Percentiles rank a stretch among this genome's conserved stretches.
Conservation (phyloP, 805 yeast species). For the Candida sonorensis region DNA sequence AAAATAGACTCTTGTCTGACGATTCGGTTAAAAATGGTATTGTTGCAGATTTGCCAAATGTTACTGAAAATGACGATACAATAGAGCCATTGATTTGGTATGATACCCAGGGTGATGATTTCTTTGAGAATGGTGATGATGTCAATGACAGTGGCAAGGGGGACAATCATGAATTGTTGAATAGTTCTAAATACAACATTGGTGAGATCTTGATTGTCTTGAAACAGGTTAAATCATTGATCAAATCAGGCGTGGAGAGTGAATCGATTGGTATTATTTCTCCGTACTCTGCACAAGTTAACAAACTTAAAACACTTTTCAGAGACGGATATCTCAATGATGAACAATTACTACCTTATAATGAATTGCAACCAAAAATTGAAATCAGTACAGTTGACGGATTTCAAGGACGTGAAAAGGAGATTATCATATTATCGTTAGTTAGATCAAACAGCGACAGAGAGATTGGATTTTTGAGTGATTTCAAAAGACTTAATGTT, state of each 20-base stretch:
- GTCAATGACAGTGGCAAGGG: too few relatives aligned
- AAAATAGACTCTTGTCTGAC: conserved; percentile 55
- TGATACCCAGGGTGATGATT: conserved; percentile 90
- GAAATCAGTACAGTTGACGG: conserved; percentile 94
- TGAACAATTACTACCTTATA: conserved; percentile 1
- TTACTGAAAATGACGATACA: conserved; percentile 36
- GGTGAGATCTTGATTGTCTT: conserved; percentile 63
- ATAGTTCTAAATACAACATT: conserved; percentile 76
- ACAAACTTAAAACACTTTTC: conserved; percentile 43
- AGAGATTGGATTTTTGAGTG: conserved; percentile 79
- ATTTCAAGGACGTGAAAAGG: conserved; percentile 94
- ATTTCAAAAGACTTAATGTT: conserved; percentile 77
- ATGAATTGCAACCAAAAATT: conserved; percentile 31
- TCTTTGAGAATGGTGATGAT: too few relatives aligned
- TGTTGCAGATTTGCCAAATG: conserved; percentile 46
- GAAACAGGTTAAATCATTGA: conserved; percentile 47
- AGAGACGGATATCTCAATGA: conserved; percentile 18
- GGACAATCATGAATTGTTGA: too few relatives aligned
- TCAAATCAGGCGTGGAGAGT: conserved; percentile 45
- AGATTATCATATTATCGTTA: conserved; percentile 68
- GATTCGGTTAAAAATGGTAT: conserved; percentile 44
- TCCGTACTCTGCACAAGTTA: conserved; percentile 87
- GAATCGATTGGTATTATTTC: conserved; percentile 76
- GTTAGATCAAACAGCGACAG: conserved; percentile 71
- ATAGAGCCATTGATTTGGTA: conserved; percentile 63